A percentile compares a stretch with the other conserved stretches of the same genome.
Evolutionary conservation across 2,329 filamentous ascomycete genomes (phyloP).

Genomic region (Aspergillus transmontanensis): DNA sequence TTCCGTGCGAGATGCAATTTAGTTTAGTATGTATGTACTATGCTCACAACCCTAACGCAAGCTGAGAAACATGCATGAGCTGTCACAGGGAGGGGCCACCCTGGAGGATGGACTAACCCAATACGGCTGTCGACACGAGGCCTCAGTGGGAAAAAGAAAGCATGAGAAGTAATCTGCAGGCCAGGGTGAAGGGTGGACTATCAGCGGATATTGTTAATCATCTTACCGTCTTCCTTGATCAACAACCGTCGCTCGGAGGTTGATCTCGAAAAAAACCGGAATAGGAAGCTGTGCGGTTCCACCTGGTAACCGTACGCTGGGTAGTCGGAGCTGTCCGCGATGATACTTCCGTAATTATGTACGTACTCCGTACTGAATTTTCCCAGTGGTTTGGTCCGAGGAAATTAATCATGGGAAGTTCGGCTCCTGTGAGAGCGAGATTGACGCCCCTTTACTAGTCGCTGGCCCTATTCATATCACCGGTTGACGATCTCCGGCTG

Average conservation of each 20-base stretch:
- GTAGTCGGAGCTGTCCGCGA: not conserved
- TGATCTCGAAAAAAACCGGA: not conserved
- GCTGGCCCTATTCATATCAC: not conserved
- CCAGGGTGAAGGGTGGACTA: not conserved
- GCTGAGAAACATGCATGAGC: not conserved
- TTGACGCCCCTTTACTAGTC: not conserved
- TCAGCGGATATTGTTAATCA: not conserved
- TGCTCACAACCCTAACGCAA: not conserved
- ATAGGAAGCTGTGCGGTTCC: not conserved
- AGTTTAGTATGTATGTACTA: no score
- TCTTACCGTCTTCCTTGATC: not conserved
- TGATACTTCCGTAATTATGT: not conserved
- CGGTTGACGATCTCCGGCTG: not conserved
- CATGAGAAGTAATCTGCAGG: not conserved
- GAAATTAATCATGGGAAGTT: not conserved
- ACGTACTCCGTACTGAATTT: not conserved
- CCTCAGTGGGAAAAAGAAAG: not conserved
- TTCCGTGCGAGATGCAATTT: not conserved
- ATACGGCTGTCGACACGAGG: not conserved
- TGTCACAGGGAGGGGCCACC: not conserved
- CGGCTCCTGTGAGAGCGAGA: not conserved
- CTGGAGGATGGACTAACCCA: not conserved
- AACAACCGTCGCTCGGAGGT: not conserved
- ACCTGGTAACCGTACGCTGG: not conserved
- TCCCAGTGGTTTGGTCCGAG: not conserved